Conservation (phyloP, 148 eudicot genomes). For the Cornus kousa region DNA sequence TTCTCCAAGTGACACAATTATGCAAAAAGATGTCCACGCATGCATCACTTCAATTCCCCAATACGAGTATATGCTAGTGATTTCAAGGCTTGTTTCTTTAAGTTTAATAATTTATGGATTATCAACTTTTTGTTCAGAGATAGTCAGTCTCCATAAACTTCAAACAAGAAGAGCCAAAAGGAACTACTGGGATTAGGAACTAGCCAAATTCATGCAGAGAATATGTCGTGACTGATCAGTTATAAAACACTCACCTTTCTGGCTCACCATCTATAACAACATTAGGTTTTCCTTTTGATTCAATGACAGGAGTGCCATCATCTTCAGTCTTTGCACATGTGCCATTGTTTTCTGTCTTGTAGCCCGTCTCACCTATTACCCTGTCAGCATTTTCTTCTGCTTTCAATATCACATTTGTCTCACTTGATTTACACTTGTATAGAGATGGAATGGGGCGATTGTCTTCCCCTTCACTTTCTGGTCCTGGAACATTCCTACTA, state of each 20-base stretch:
- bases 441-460: conserved; percentile 42
- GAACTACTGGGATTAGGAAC: background rate
- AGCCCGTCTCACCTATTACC: background rate
- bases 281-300: conserved; percentile 13
- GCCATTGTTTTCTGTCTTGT: conserved; percentile 7
- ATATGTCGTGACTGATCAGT: background rate
- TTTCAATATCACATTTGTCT: conserved; percentile 1
- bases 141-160: too few relatives aligned
- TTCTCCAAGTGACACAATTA: background rate
- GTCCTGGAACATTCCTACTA: conserved; percentile 3
- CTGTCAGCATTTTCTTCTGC: conserved; percentile 13
- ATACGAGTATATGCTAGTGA: background rate
- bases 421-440: conserved; percentile 24
- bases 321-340: background rate
- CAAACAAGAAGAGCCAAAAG: background rate
- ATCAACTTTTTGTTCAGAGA: background rate
- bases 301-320: background rate
- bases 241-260: conserved; percentile 38
- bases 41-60: background rate
- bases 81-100: background rate
- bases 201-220: background rate
- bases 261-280: conserved; percentile 17
- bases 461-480: conserved; percentile 62
- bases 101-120: background rate
- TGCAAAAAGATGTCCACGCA: background rate